A percentile compares a stretch with the other conserved stretches of the same genome.
phyloP scores from a whole-genome alignment of 2,329 filamentous ascomycete species.

The Cladosporium sp. region DNA sequence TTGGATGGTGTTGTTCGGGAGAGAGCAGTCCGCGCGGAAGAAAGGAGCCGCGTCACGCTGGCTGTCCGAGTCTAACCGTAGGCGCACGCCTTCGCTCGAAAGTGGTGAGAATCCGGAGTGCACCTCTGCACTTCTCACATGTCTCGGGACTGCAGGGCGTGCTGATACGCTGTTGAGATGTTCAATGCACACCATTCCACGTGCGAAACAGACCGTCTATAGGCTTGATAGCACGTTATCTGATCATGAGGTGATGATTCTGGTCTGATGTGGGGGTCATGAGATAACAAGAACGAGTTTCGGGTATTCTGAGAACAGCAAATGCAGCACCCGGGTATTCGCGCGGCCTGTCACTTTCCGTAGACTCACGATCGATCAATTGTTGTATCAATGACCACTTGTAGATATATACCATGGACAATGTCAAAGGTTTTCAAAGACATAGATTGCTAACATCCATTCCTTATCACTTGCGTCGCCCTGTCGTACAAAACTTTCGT shows the following conservation, averaged over 20 bases:
- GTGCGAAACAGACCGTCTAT: neutral
- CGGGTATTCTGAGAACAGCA: neutral
- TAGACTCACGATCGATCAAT: neutral
- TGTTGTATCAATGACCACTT: neutral
- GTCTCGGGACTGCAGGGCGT: conserved; percentile 3
- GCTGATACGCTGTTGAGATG: conserved; percentile 5
- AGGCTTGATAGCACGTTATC: neutral
- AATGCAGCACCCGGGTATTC: neutral
- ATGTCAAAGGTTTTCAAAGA: neutral
- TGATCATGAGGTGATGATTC: neutral
- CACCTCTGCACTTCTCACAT: neutral
- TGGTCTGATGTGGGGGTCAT: neutral
- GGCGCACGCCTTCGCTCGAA: neutral
- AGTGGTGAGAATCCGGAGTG: conserved; percentile 1
- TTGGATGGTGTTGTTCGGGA: neutral
- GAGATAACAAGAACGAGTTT: neutral
- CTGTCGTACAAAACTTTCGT: neutral
- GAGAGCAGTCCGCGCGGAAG: conserved; percentile 9
- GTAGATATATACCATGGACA: neutral
- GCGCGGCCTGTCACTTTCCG: conserved; percentile 5
- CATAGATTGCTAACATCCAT: neutral
- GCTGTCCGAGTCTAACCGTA: conserved; percentile 4
- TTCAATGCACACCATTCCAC: neutral
- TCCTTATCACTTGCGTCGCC: neutral
- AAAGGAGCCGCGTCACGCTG: neutral